These are phyloP conservation scores for Malbranchea zuffiana DNA, from an alignment of 2,329 filamentous ascomycete genomes.

Conservation along the genomic window DNA sequence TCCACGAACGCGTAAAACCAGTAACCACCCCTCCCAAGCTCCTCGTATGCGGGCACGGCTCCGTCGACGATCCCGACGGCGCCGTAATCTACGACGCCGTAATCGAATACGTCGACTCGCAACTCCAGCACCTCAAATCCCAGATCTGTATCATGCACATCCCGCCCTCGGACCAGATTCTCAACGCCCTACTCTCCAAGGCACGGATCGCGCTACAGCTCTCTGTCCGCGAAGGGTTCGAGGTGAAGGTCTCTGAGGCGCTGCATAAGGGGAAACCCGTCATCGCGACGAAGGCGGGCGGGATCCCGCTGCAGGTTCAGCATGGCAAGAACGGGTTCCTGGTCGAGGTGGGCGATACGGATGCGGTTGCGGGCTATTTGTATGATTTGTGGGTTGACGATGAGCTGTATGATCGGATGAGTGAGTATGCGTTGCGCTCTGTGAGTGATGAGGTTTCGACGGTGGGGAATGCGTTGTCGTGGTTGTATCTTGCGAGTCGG, in stretches of 20 bases:
- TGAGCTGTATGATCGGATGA: constrained; percentile 56
- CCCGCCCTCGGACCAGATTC: constrained; percentile 65
- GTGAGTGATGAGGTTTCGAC: constrained; percentile 76
- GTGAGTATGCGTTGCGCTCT: constrained; percentile 49
- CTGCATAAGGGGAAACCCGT: constrained; percentile 69
- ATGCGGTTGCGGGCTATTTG: constrained; percentile 44
- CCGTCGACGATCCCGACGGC: constrained; percentile 70
- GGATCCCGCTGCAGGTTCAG: constrained; percentile 68
- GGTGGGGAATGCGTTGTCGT: constrained; percentile 63
- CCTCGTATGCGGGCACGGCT: constrained; percentile 66
- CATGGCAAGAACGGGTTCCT: constrained; percentile 62
- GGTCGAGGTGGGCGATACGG: constrained; percentile 58
- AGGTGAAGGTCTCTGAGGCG: constrained; percentile 77
- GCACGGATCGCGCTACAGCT: constrained; percentile 66
- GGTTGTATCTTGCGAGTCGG: constrained; percentile 66
- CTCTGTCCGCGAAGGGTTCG: constrained; percentile 71
- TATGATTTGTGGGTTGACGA: constrained; percentile 16
- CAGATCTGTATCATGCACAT: constrained; percentile 67
- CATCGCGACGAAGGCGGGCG: constrained; percentile 64
- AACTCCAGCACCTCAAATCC: constrained; percentile 51
- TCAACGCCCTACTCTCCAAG: constrained; percentile 64
- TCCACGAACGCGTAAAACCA: constrained; percentile 48
- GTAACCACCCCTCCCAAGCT: constrained; percentile 55
- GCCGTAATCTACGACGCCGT: constrained; percentile 61
- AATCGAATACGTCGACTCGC: constrained; percentile 52